These are phyloP conservation scores for Andrographis paniculata DNA, from an alignment of 305 asterid genomes.

Conservation along the genomic window DNA sequence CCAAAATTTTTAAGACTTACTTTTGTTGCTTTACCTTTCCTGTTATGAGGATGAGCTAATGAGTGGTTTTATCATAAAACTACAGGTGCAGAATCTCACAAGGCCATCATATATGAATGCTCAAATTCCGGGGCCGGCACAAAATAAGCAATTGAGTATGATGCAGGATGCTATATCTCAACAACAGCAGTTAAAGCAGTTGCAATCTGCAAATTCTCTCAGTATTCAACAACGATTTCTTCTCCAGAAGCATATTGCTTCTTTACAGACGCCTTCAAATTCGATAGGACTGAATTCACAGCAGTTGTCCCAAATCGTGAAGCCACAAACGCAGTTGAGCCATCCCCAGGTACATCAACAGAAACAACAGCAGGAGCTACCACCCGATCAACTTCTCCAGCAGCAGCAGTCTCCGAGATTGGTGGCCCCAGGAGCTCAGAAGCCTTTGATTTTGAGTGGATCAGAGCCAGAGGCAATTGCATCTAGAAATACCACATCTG, in stretches of 20 bases:
- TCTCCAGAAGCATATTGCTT: conserved; percentile 57
- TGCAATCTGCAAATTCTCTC: conserved; percentile 60
- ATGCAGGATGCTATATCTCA: conserved; percentile 63
- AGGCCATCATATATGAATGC: conserved; percentile 66
- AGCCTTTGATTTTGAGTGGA: conserved; percentile 77
- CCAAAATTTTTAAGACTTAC: no score
- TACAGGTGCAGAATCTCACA: conserved; percentile 73
- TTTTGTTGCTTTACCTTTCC: conserved; percentile 24
- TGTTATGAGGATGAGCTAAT: conserved; percentile 25
- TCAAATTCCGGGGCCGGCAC: conserved; percentile 69
- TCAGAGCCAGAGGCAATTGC: conserved; percentile 91
- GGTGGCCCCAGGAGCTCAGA: conserved; percentile 63
- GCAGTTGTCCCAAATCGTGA: conserved; percentile 72
- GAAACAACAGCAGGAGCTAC: conserved; percentile 29
- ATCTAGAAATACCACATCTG: conserved; percentile 84
- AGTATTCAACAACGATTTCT: conserved; percentile 58
- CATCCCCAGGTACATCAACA: conserved; percentile 47
- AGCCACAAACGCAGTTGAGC: conserved; percentile 65
- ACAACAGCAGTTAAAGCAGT: conserved; percentile 89
- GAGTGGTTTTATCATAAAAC: conserved; percentile 20
- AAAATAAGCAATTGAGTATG: conserved; percentile 68
- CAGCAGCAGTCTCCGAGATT: conserved; percentile 77
- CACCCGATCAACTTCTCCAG: conserved; percentile 17
- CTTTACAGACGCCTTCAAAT: conserved; percentile 58
- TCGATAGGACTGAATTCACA: conserved; percentile 58